phyloP scores from a whole-genome alignment of 2,329 filamentous ascomycete genomes.

The Parascedosporium putredinis region DNA sequence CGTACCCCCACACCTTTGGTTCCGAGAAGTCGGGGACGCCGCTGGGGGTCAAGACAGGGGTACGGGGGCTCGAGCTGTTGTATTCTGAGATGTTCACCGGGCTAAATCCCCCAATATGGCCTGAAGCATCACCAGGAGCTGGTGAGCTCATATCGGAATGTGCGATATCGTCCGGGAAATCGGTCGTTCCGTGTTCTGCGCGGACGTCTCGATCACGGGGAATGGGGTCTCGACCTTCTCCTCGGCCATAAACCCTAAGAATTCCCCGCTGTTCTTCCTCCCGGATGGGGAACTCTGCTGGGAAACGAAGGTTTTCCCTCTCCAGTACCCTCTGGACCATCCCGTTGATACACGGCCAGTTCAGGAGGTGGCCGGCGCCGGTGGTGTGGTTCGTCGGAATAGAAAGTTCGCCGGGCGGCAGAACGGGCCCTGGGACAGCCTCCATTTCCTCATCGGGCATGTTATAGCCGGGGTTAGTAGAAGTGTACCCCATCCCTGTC shows the following conservation, averaged over 20 bases:
- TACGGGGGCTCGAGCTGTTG: conserved; percentile 28
- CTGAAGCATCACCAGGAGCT: conserved; percentile 47
- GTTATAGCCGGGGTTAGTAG: conserved; percentile 20
- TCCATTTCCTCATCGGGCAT: conserved; percentile 38
- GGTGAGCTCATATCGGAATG: conserved; percentile 43
- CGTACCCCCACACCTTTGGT: conserved; percentile 39
- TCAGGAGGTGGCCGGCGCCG: conserved; percentile 70
- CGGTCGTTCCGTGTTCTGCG: conserved; percentile 27
- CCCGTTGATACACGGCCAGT: conserved; percentile 57
- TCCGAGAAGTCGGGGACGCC: conserved; percentile 46
- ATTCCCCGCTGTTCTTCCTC: conserved; percentile 65
- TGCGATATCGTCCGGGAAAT: conserved; percentile 32
- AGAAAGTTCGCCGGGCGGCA: conserved; percentile 50
- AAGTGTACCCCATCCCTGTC: conserved; percentile 6
- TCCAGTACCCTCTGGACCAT: conserved; percentile 46
- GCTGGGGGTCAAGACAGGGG: conserved; percentile 22
- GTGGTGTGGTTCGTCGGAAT: conserved; percentile 84
- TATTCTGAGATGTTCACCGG: conserved; percentile 20
- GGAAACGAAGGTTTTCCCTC: conserved; percentile 39
- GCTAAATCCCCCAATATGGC: conserved; percentile 42
- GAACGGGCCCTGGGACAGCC: conserved; percentile 32
- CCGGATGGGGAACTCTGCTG: conserved; percentile 65
- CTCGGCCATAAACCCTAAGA: conserved; percentile 66
- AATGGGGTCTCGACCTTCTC: conserved; percentile 45
- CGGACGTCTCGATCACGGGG: conserved; percentile 15